Base-by-base conservation (phyloP, 2,329 filamentous ascomycete species). In the Didymella sp. region DNA sequence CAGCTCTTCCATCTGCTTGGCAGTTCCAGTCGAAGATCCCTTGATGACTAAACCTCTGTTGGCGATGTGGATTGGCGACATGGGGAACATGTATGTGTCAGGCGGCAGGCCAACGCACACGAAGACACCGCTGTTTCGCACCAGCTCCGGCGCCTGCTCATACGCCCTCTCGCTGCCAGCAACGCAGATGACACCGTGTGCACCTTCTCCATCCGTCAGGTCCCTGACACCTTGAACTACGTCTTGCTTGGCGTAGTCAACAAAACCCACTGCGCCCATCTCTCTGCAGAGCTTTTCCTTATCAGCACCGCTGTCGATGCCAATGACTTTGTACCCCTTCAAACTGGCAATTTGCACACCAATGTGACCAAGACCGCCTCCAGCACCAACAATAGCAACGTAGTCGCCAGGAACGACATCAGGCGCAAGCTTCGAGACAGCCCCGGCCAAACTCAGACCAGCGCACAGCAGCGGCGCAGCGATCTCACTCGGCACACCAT, bases 401-500 rank as follows among this genome's bases (percentile, higher is more conserved):
- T 81, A 88, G 73, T 95, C 86, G 19, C 91, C 91, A 1, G 90
- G 85, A 44, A 84, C 80, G 25, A 85, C 87, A 43, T 86, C 87
- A 0, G 90, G 91, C 75, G 92, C 89, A 13, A 89, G 89, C 80
- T 92, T 94, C 81, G 94, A 95, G 54, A 94, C 90, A 2, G 90
- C 82, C 0, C 92, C 91, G 1, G 92, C 96, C 37, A 96, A 80
- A 24, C 91, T 75, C 21, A 76, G 42, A 13, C 73, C 73, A 19
- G 73, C 74, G 40, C 74, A 76, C 2, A 76, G 63, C 27, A 76
- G 57, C 24, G 74, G 74, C 6, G 74, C 74, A 0, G 73, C 73
- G 9, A 76, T 66, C 51, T 76, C 73, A 52, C 71, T 74, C 54
- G 69, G 64, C 9, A 76, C 64, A n/a, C 72, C 74, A 6, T 76